Percentiles rank a stretch among this genome's conserved stretches.
phyloP scores from a whole-genome alignment of 805 yeast species.

The Starmerella cellae region DNA sequence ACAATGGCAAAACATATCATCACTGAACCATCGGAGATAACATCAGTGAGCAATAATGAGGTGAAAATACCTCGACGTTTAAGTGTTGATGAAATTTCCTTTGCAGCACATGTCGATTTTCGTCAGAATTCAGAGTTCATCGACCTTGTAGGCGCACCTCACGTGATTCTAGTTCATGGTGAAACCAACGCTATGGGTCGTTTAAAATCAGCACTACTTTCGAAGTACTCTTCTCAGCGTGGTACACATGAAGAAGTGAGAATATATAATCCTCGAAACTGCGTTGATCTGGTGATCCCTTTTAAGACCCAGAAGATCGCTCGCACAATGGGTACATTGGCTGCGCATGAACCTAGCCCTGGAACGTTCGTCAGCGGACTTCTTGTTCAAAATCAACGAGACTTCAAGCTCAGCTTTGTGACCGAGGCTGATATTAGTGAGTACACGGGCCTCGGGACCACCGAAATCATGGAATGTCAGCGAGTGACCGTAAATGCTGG shows the following conservation, averaged over 20 bases:
- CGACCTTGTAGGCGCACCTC: conserved; percentile 70
- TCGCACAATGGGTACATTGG: conserved; percentile 50
- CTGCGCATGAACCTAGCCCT: conserved; percentile 26
- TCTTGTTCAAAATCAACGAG: conserved; percentile 57
- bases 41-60: conserved; percentile 70
- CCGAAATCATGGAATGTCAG: conserved; percentile 72
- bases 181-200: conserved; percentile 99
- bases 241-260: conserved; percentile 82
- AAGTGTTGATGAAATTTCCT: conserved; percentile 82
- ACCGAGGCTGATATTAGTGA: conserved; percentile 81
- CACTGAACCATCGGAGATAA: conserved; percentile 83
- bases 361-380: conserved; percentile 59
- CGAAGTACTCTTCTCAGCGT: conserved; percentile 68
- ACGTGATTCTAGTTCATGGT: conserved; percentile 89
- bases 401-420: conserved; percentile 72
- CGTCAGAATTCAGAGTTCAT: conserved; percentile 86
- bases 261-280: conserved; percentile 84
- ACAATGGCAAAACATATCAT: conserved; percentile 87
- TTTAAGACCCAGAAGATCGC: conserved; percentile 80
- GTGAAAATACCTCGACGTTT: conserved; percentile 74
- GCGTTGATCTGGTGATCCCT: conserved; percentile 61
- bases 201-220: conserved; percentile 76
- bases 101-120: conserved; percentile 99
- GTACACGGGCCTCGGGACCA: conserved; percentile 73
- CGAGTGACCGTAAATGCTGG: conserved; percentile 66